Percentiles rank a stretch among this genome's conserved stretches.
phyloP scores from a whole-genome alignment of 2,329 filamentous ascomycete species.

The Drechslera avenae region DNA sequence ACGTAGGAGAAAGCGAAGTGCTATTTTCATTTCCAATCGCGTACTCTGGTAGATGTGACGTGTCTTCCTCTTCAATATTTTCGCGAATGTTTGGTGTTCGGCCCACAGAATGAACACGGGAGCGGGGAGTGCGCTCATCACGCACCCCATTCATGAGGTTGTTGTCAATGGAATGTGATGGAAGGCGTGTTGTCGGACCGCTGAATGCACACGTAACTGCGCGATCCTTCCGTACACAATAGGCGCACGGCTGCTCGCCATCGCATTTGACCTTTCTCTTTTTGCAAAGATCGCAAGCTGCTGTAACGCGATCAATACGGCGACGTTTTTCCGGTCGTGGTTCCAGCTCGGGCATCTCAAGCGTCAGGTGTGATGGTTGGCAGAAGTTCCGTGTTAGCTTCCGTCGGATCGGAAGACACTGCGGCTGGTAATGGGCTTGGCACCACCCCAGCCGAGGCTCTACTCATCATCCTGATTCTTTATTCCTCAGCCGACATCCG shows the following conservation, averaged over 20 bases:
- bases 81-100: conserved; percentile 14
- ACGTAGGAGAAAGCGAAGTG: conserved; percentile 28
- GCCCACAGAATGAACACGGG: conserved; percentile 1
- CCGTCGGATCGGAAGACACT: conserved; percentile 3
- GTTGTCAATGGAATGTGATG: too few relatives aligned
- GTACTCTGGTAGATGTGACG: conserved; percentile 8
- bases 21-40: conserved; percentile 7
- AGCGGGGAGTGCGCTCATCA: conserved; percentile 5
- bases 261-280: conserved; percentile 56
- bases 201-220: conserved; percentile 50
- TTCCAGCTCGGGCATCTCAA: not conserved
- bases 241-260: conserved; percentile 57
- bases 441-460: not conserved
- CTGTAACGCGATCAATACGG: conserved; percentile 33
- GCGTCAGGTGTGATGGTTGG: not conserved
- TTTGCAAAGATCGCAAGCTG: conserved; percentile 41
- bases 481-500: too few relatives aligned
- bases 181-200: conserved; percentile 46
- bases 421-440: conserved; percentile 9
- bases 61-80: not conserved
- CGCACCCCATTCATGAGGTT: conserved; percentile 16
- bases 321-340: conserved; percentile 28
- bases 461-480: too few relatives aligned
- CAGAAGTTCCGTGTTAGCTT: conserved; percentile 7
- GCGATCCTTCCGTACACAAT: conserved; percentile 52